Percentiles rank a stretch among this genome's conserved stretches.
Evolutionary conservation across 2,329 filamentous ascomycete species (phyloP).

Genomic region (Alternaria alternata): DNA sequence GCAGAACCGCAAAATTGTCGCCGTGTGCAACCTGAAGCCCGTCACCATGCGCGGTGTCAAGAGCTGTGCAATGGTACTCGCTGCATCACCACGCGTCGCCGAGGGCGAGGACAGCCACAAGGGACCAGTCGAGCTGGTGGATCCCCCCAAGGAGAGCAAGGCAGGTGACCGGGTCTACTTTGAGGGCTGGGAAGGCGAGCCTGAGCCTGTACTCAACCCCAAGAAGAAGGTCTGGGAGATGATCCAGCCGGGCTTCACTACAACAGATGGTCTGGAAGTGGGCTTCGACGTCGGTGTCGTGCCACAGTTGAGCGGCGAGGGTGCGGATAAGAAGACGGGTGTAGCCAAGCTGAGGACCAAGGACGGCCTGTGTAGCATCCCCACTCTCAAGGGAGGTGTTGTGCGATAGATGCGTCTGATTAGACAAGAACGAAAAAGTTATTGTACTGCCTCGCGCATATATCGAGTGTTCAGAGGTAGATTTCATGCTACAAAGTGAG

Average conservation of each 20-base stretch:
- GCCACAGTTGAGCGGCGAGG: conserved; percentile 77
- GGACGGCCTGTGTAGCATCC: conserved; percentile 84
- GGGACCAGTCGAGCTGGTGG: conserved; percentile 91
- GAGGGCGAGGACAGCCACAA: conserved; percentile 87
- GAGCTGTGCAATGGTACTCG: conserved; percentile 88
- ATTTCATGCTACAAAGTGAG: not conserved
- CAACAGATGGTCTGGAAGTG: conserved; percentile 80
- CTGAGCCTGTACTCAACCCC: conserved; percentile 92
- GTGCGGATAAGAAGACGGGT: conserved; percentile 62
- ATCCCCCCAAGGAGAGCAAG: conserved; percentile 77
- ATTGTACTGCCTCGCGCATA: not conserved
- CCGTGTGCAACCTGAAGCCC: conserved; percentile 97
- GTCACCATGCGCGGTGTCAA: conserved; percentile 97
- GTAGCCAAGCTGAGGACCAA: conserved; percentile 75
- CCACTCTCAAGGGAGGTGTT: conserved; percentile 78
- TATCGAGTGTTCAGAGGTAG: not conserved
- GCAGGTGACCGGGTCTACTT: conserved; percentile 92
- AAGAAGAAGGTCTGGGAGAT: conserved; percentile 99
- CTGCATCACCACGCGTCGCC: conserved; percentile 82
- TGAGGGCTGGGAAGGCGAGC: conserved; percentile 92
- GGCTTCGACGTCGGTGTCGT: conserved; percentile 84
- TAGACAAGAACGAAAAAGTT: not conserved
- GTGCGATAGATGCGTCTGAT: conserved; percentile 69
- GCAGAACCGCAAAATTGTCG: conserved; percentile 94
- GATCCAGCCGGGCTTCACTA: conserved; percentile 95